phyloP scores from a whole-genome alignment of 345 rosid genomes.

The Hibiscus trionum region DNA sequence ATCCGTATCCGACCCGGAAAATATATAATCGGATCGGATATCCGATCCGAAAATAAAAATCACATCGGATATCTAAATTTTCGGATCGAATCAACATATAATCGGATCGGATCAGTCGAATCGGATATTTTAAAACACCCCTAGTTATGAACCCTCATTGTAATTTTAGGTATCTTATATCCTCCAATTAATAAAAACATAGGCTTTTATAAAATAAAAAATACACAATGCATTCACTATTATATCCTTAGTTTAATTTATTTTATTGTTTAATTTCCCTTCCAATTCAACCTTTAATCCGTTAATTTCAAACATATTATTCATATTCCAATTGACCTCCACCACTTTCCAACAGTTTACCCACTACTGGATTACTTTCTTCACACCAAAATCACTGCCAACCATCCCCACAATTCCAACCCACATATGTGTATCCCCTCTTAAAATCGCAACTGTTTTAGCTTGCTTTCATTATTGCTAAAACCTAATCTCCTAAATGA shows the following conservation, averaged over 20 bases:
- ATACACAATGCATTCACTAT: too few species aligned
- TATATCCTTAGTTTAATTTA: neutral
- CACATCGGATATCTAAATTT: too few species aligned
- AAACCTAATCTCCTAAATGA: neutral
- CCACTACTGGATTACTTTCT: constrained; percentile 28
- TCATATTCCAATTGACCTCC: constrained; percentile 17
- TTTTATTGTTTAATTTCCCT: neutral
- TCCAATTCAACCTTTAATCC: neutral
- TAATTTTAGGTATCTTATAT: too few species aligned
- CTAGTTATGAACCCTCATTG: too few species aligned
- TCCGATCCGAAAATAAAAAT: too few species aligned
- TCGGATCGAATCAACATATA: too few species aligned
- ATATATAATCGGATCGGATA: too few species aligned
- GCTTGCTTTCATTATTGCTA: constrained; percentile 1
- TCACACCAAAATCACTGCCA: constrained; percentile 33
- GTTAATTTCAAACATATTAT: neutral
- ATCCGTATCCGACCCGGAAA: too few species aligned
- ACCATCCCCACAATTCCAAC: constrained; percentile 18
- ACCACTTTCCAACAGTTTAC: constrained; percentile 21
- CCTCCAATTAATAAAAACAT: too few species aligned
- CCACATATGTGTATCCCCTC: neutral
- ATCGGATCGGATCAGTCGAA: too few species aligned
- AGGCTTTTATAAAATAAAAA: too few species aligned
- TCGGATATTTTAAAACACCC: too few species aligned
- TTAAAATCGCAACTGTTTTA: neutral